A percentile compares a stretch with the other conserved stretches of the same genome.
These are phyloP conservation scores for Pisolithus marmoratus DNA, from an alignment of 768 basidiomycete species.

Conservation along the genomic window DNA sequence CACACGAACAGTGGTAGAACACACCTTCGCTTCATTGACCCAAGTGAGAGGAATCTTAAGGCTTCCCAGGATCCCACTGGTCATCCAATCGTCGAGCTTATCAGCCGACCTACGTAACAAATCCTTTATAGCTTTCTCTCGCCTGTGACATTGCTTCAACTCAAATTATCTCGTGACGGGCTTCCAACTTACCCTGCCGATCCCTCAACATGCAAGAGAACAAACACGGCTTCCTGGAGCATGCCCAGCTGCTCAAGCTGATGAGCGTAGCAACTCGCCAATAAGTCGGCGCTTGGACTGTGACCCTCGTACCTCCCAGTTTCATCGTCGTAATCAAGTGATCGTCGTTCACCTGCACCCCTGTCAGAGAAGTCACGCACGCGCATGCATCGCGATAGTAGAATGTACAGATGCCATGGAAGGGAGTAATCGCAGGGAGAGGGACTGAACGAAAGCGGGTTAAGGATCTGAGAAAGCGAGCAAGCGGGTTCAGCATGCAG, in stretches of 20 bases:
- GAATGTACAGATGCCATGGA: conserved; percentile 89
- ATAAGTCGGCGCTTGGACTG: conserved; percentile 74
- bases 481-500: conserved; percentile 68
- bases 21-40: conserved; percentile 84
- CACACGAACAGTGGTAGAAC: neutral
- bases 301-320: conserved; percentile 62
- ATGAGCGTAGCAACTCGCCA: conserved; percentile 80
- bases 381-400: conserved; percentile 78
- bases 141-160: conserved; percentile 39
- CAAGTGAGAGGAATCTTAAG: conserved; percentile 78
- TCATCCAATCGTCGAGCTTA: conserved; percentile 67
- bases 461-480: conserved; percentile 63
- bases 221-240: conserved; percentile 84
- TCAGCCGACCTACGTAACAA: conserved; percentile 66
- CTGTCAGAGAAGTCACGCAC: conserved; percentile 88
- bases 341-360: conserved; percentile 33
- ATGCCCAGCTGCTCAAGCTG: conserved; percentile 79
- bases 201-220: conserved; percentile 83
- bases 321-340: conserved; percentile 35
- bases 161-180: neutral
- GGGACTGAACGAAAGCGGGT: conserved; percentile 68
- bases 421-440: conserved; percentile 78
- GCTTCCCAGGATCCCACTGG: conserved; percentile 64
- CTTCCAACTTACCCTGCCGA: conserved; percentile 57
- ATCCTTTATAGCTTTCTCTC: conserved; percentile 78